Conservation (phyloP, 768 basidiomycete genomes). For the Mycena haematopus region DNA sequence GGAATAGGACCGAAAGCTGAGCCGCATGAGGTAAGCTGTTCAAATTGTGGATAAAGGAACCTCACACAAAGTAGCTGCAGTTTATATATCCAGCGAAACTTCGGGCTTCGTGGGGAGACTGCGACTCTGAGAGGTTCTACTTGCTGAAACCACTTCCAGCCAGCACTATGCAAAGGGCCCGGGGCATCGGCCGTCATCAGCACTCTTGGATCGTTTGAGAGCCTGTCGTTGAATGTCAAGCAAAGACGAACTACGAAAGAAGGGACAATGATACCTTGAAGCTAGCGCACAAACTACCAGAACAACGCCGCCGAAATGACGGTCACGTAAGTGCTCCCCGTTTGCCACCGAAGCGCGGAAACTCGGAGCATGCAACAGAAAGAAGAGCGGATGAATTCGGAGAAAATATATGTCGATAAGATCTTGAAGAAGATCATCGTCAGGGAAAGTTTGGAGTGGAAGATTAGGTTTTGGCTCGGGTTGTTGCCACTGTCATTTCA, state of each 20-base stretch:
- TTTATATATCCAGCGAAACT: not conserved
- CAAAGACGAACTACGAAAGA: not conserved
- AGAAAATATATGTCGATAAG: conserved; percentile 59
- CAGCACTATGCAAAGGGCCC: conserved; percentile 52
- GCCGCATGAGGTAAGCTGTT: not conserved
- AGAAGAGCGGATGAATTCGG: conserved; percentile 54
- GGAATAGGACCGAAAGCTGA: conserved; percentile 7
- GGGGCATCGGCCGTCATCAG: conserved; percentile 39
- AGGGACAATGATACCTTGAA: conserved; percentile 3
- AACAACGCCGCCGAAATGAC: conserved; percentile 61
- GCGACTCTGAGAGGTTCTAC: conserved; percentile 69
- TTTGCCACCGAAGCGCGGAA: conserved; percentile 55
- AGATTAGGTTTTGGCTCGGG: conserved; percentile 29
- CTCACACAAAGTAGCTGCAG: conserved; percentile 21
- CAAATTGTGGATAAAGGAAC: not conserved
- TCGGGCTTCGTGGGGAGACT: not conserved
- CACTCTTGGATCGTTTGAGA: conserved; percentile 54
- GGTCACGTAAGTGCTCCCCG: conserved; percentile 55
- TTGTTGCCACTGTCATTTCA: conserved; percentile 41
- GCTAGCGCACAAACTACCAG: conserved; percentile 72
- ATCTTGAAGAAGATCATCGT: conserved; percentile 44
- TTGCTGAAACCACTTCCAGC: conserved; percentile 68
- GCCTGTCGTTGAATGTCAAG: conserved; percentile 42
- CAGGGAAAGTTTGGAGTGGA: conserved; percentile 53
- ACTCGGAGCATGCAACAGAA: conserved; percentile 70